Percentiles rank a stretch among this genome's conserved stretches.
phyloP scores from a whole-genome alignment of 768 basidiomycete genomes.

The Tricholoma flavovirens region DNA sequence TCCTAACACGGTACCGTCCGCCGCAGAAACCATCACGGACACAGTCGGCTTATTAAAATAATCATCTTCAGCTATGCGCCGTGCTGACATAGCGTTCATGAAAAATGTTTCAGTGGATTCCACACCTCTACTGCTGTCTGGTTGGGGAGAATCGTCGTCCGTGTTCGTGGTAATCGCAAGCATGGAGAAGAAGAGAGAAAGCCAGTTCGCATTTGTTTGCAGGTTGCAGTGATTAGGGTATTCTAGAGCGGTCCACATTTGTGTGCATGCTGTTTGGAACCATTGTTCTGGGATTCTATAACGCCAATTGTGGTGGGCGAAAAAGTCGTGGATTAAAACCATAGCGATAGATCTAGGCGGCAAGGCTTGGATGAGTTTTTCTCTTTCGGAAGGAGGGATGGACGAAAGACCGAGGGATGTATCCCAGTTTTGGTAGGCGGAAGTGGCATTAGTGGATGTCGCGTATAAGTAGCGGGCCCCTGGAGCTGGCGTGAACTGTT shows the following conservation, averaged over 20 bases:
- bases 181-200: constrained; percentile 41
- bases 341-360: constrained; percentile 27
- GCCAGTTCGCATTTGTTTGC: constrained; percentile 45
- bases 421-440: constrained; percentile 18
- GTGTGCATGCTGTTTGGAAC: constrained; percentile 36
- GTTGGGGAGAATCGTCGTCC: neutral
- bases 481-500: constrained; percentile 30
- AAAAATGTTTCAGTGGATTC: constrained; percentile 28
- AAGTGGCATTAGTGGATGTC: constrained; percentile 33
- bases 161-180: constrained; percentile 34
- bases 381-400: constrained; percentile 2
- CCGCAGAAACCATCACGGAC: constrained; percentile 32
- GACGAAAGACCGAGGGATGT: constrained; percentile 12
- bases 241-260: constrained; percentile 43
- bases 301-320: constrained; percentile 43
- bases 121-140: neutral
- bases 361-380: constrained; percentile 29
- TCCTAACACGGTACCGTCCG: constrained; percentile 41
- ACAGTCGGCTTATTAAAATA: constrained; percentile 29
- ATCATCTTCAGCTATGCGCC: constrained; percentile 41
- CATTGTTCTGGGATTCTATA: constrained; percentile 46
- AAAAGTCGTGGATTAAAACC: constrained; percentile 35
- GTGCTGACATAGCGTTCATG: constrained; percentile 38
- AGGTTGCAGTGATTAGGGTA: constrained; percentile 24
- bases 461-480: constrained; percentile 34